phyloP scores from a whole-genome alignment of 495 filamentous ascomycete genomes.

The Hypoxylon lenormandii region DNA sequence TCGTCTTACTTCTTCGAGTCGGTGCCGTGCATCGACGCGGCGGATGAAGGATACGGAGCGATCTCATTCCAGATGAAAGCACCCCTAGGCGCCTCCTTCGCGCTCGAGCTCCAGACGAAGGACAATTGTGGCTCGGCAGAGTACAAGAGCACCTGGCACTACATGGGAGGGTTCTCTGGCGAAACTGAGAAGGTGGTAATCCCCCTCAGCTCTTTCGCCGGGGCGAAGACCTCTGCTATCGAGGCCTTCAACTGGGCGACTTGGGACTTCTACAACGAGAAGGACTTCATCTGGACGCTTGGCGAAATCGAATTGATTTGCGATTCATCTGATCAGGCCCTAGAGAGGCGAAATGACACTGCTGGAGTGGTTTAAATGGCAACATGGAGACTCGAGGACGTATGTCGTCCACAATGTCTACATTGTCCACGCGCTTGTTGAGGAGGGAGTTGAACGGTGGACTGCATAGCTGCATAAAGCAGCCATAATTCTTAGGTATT shows the following conservation, averaged over 20 bases:
- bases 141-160: conserved; percentile 23
- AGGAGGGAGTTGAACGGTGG: too few relatives aligned
- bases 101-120: conserved; percentile 37
- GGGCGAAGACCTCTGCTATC: conserved; percentile 22
- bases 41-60: conserved; percentile 6
- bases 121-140: conserved; percentile 3
- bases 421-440: too few relatives aligned
- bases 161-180: conserved; percentile 18
- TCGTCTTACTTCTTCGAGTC: conserved; percentile 39
- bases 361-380: background rate
- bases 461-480: too few relatives aligned
- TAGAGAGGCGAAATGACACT: background rate
- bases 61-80: conserved; percentile 28
- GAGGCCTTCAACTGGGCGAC: conserved; percentile 32
- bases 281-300: conserved; percentile 13
- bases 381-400: too few relatives aligned
- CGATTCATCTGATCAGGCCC: background rate
- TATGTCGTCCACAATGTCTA: too few relatives aligned
- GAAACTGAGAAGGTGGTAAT: background rate
- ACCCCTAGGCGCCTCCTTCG: conserved; percentile 22
- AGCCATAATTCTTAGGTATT: too few relatives aligned
- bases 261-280: conserved; percentile 1
- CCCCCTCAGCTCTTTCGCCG: conserved; percentile 23
- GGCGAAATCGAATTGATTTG: conserved; percentile 12
- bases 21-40: conserved; percentile 22